A percentile compares a stretch with the other conserved stretches of the same genome.
Evolutionary conservation across 1,284 basidiomycete genomes (phyloP).

Genomic region (Sutorius eximius): DNA sequence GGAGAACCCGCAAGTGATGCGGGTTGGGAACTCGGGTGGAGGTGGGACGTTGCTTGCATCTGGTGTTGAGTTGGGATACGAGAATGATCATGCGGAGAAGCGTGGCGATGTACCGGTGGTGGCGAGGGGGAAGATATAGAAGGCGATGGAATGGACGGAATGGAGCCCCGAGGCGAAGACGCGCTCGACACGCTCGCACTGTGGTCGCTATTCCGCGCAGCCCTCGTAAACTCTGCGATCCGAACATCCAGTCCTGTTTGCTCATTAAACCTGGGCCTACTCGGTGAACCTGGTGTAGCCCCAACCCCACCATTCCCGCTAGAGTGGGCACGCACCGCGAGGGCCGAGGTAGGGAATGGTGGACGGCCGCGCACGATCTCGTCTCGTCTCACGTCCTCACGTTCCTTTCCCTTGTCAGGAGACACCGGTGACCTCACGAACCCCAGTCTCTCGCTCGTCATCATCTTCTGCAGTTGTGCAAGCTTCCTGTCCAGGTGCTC

Average conservation of each 20-base stretch:
- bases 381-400: conserved; percentile 14
- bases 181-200: conserved; percentile 71
- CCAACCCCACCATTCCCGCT: background rate
- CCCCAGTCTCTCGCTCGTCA: conserved; percentile 70
- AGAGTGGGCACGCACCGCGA: conserved; percentile 2
- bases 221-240: conserved; percentile 23
- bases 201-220: conserved; percentile 34
- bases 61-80: conserved; percentile 8
- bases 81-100: conserved; percentile 7
- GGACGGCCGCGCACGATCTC: conserved; percentile 47
- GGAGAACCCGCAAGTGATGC: conserved; percentile 35
- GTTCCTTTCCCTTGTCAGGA: conserved; percentile 22
- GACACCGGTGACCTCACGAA: conserved; percentile 53
- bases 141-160: conserved; percentile 75
- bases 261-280: conserved; percentile 20
- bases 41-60: conserved; percentile 8
- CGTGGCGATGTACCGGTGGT: conserved; percentile 14
- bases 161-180: conserved; percentile 70
- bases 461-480: conserved; percentile 61
- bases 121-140: conserved; percentile 48
- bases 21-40: conserved; percentile 20
- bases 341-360: conserved; percentile 34
- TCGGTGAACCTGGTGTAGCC: conserved; percentile 10
- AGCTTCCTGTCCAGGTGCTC: conserved; percentile 65
- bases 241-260: conserved; percentile 36